These are phyloP conservation scores for Agrostemma githago DNA, from an alignment of 148 eudicot species.

Conservation along the genomic window DNA sequence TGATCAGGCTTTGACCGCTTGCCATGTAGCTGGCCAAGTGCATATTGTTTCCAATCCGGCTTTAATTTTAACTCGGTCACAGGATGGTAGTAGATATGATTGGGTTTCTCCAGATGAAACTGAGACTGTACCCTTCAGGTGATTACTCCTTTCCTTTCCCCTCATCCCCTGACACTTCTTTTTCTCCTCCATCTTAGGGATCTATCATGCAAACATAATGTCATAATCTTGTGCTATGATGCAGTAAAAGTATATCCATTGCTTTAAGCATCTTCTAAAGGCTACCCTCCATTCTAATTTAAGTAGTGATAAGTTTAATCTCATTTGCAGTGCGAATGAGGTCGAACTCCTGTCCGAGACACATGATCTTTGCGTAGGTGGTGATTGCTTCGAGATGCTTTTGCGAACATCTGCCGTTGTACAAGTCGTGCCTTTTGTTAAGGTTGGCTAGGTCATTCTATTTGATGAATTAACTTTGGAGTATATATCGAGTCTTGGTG, in stretches of 20 bases:
- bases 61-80: constrained; percentile 55
- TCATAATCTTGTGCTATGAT: background rate
- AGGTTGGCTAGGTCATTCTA: constrained; percentile 39
- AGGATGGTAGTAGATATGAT: constrained; percentile 40
- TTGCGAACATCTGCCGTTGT: constrained; percentile 68
- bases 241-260: background rate
- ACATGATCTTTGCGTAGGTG: constrained; percentile 84
- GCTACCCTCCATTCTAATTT: background rate
- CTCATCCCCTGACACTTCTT: background rate
- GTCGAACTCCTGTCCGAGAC: constrained; percentile 69
- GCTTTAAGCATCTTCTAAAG: background rate
- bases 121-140: constrained; percentile 61
- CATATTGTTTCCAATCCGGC: constrained; percentile 77
- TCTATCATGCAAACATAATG: background rate
- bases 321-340: constrained; percentile 50
- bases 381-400: constrained; percentile 91
- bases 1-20: constrained; percentile 97
- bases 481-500: background rate
- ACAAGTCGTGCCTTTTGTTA: constrained; percentile 82
- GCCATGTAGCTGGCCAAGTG: constrained; percentile 98
- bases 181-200: background rate
- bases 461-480: background rate
- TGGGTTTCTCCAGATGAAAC: constrained; percentile 97
- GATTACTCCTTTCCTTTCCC: background rate
- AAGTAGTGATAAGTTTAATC: background rate